A percentile compares a stretch with the other conserved stretches of the same genome.
phyloP scores from a whole-genome alignment of 441 rosid species.

The Aquilaria agallochum region DNA sequence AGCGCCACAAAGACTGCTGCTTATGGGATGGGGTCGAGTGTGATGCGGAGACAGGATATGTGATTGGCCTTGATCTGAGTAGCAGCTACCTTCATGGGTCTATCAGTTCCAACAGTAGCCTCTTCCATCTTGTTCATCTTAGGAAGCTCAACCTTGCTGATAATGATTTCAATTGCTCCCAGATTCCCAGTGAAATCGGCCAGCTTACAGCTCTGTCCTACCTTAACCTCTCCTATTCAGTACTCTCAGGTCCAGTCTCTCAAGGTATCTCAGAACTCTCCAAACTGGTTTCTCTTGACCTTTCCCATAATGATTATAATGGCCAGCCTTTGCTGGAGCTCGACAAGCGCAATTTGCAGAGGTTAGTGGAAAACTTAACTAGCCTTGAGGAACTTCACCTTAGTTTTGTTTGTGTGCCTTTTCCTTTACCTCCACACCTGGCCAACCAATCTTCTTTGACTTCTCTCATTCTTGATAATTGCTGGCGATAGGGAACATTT shows the following conservation, averaged over 20 bases:
- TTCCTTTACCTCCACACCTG: too few species aligned
- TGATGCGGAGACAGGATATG: conserved; percentile 5
- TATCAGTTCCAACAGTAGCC: conserved; percentile 9
- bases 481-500: too few species aligned
- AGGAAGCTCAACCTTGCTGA: conserved; percentile 3
- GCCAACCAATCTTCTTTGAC: too few species aligned
- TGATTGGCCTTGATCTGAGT: conserved; percentile 17
- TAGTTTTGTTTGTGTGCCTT: too few species aligned
- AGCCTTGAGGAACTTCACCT: too few species aligned
- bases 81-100: conserved; percentile 18
- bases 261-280: background rate
- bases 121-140: conserved; percentile 11
- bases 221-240: conserved; percentile 7
- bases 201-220: background rate
- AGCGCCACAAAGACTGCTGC: conserved; percentile 8
- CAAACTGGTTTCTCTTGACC: too few species aligned
- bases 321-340: too few species aligned
- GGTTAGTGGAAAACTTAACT: too few species aligned
- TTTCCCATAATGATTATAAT: too few species aligned
- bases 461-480: too few species aligned
- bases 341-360: too few species aligned
- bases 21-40: conserved; percentile 15
- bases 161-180: conserved; percentile 8
- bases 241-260: conserved; percentile 12
- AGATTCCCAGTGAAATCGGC: conserved; percentile 1